Evolutionary conservation across 176 grass and related monocot species (phyloP).

Genomic region (Cymbopogon citratus): DNA sequence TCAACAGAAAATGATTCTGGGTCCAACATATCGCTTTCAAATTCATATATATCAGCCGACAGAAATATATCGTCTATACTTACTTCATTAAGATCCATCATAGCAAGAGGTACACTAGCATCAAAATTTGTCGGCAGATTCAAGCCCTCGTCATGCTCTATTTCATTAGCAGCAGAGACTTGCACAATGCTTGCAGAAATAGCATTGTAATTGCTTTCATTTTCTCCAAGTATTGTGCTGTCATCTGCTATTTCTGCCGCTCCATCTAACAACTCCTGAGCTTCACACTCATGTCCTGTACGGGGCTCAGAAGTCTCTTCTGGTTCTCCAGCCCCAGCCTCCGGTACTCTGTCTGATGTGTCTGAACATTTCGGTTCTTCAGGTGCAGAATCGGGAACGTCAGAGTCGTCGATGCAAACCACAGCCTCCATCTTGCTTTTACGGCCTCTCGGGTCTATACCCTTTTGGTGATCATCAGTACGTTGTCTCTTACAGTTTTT

Average conservation of each 20-base stretch:
- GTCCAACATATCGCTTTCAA: constrained; percentile 6
- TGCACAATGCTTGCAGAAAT: no score
- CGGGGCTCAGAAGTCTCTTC: neutral
- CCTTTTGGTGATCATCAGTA: neutral
- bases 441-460: neutral
- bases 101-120: constrained; percentile 10
- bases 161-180: neutral
- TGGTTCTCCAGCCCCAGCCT: neutral
- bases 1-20: constrained; percentile 15
- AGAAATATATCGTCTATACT: constrained; percentile 35
- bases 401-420: neutral
- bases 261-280: neutral
- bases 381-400: neutral
- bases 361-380: constrained; percentile 10
- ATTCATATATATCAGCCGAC: constrained; percentile 38
- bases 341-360: neutral
- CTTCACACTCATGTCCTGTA: neutral
- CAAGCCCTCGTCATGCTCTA: neutral
- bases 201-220: neutral
- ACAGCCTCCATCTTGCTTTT: neutral
- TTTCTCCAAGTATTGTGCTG: neutral
- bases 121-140: neutral
- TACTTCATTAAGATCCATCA: constrained; percentile 31
- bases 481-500: constrained; percentile 12
- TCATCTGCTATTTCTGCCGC: neutral